Percentiles rank a stretch among this genome's conserved stretches.
Evolutionary conservation across 108 stramenopile species (phyloP).

Genomic region (Licmophora abbreviata): DNA sequence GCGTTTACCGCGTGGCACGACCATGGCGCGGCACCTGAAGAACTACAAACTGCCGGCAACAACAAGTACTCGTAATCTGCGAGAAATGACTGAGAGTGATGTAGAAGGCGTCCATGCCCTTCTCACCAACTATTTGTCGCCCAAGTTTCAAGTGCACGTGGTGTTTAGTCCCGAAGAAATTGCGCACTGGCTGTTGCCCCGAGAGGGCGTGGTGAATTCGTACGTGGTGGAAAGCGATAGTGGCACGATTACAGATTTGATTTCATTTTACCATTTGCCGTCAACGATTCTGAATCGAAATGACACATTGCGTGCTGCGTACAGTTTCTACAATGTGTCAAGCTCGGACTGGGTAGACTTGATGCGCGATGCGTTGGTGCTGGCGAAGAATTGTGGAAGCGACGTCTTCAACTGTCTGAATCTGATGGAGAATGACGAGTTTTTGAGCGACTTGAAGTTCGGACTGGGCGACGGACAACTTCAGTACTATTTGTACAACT

Average conservation of each 20-base stretch:
- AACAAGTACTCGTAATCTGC: slow-evolving; percentile 32
- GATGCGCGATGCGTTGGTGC: slow-evolving; percentile 91
- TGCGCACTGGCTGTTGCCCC: slow-evolving; percentile 93
- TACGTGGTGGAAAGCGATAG: slow-evolving; percentile 72
- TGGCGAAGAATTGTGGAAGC: slow-evolving; percentile 55
- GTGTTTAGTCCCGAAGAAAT: slow-evolving; percentile 84
- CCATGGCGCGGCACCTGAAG: slow-evolving; percentile 89
- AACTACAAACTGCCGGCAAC: slow-evolving; percentile 75
- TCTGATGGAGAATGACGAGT: slow-evolving; percentile 92
- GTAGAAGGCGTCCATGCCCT: slow-evolving; percentile 71
- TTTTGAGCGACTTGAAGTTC: slow-evolving; percentile 91
- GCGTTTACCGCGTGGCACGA: slow-evolving; percentile 79
- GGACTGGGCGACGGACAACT: slow-evolving; percentile 97
- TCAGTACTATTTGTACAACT: slow-evolving; percentile 99
- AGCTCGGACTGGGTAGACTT: slow-evolving; percentile 71
- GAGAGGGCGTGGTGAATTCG: slow-evolving; percentile 82
- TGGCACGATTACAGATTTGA: slow-evolving; percentile 73
- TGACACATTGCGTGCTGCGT: slow-evolving; percentile 89
- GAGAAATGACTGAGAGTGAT: slow-evolving; percentile 75
- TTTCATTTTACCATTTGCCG: slow-evolving; percentile 94
- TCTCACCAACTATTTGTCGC: slow-evolving; percentile 65
- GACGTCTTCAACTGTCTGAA: slow-evolving; percentile 99
- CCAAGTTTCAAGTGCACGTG: slow-evolving; percentile 74
- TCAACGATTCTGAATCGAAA: slow-evolving; percentile 78
- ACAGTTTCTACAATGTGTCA: slow-evolving; percentile 97